Evolutionary conservation across 2,329 filamentous ascomycete species (phyloP).

Genomic region (Chaetomiaceae sp.): DNA sequence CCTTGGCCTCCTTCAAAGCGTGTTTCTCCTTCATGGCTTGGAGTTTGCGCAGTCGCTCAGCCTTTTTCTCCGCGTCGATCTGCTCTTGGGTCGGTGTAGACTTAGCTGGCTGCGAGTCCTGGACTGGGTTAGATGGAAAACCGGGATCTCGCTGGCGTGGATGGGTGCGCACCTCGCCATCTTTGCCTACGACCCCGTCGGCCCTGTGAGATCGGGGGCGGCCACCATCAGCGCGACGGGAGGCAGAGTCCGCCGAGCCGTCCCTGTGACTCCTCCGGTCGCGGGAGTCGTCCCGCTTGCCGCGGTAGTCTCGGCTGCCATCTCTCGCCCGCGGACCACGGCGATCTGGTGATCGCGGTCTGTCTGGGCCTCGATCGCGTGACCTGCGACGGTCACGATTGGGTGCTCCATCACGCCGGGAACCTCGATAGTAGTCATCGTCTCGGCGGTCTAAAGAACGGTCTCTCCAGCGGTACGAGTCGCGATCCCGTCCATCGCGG

Average conservation of each 20-base stretch:
- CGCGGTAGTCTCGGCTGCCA: conserved; percentile 56
- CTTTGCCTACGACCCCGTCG: conserved; percentile 45
- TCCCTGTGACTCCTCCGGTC: conserved; percentile 63
- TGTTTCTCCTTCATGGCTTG: conserved; percentile 93
- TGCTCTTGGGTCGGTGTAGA: conserved; percentile 46
- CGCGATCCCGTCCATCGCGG: conserved; percentile 40
- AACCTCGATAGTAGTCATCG: conserved; percentile 59
- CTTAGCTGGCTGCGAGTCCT: conserved; percentile 47
- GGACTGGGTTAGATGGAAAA: conserved; percentile 12
- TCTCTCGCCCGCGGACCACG: conserved; percentile 62
- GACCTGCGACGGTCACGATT: conserved; percentile 60
- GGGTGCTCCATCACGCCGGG: conserved; percentile 49
- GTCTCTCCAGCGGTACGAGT: conserved; percentile 61
- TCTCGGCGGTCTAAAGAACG: conserved; percentile 64
- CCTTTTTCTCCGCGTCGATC: conserved; percentile 70
- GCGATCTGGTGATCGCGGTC: conserved; percentile 54
- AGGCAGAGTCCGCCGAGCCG: conserved; percentile 65
- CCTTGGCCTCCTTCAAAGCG: conserved; percentile 68
- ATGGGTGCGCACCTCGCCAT: conserved; percentile 51
- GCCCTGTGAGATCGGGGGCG: conserved; percentile 47
- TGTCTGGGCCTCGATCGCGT: conserved; percentile 54
- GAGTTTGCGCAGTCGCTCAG: conserved; percentile 72
- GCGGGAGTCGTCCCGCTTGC: conserved; percentile 68
- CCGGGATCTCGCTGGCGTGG: conserved; percentile 20
- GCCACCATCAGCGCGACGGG: conserved; percentile 62